phyloP scores from a whole-genome alignment of 495 filamentous ascomycete species.

The Talaromyces wortmannii region DNA sequence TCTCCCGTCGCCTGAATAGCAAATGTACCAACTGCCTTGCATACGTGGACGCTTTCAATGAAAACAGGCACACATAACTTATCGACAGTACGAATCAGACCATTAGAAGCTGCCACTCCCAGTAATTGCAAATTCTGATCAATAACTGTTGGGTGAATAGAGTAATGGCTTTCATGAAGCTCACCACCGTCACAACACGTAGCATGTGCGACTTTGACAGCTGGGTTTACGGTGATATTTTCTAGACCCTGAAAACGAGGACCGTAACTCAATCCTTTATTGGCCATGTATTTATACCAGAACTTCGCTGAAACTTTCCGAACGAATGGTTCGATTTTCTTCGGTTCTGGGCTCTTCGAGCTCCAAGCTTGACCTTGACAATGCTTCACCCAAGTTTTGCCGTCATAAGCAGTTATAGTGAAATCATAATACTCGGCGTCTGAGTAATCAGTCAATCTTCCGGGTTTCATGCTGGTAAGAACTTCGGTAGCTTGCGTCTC shows the following conservation, averaged over 20 bases:
- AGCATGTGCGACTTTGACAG: not conserved
- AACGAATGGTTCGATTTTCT: not conserved
- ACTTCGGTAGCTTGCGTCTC: conserved; percentile 18
- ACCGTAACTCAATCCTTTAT: conserved; percentile 32
- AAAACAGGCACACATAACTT: conserved; percentile 15
- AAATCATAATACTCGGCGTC: conserved; percentile 43
- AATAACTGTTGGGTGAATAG: conserved; percentile 23
- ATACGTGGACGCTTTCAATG: conserved; percentile 20
- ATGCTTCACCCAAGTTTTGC: conserved; percentile 30
- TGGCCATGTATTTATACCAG: conserved; percentile 29
- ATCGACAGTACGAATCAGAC: conserved; percentile 16
- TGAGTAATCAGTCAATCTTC: conserved; percentile 21
- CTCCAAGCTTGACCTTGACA: conserved; percentile 26
- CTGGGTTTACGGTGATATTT: not conserved
- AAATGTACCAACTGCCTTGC: conserved; percentile 3
- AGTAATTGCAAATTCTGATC: conserved; percentile 33
- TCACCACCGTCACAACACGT: not conserved
- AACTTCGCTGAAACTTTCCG: conserved; percentile 1
- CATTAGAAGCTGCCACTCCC: conserved; percentile 21
- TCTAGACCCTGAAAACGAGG: conserved; percentile 17
- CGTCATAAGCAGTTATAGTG: conserved; percentile 29
- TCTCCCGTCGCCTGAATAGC: not conserved
- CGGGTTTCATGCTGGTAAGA: conserved; percentile 26
- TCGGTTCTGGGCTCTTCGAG: not conserved
- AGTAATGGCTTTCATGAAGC: not conserved